phyloP scores from a whole-genome alignment of 345 rosid species.

The Gossypioides kirkii region DNA sequence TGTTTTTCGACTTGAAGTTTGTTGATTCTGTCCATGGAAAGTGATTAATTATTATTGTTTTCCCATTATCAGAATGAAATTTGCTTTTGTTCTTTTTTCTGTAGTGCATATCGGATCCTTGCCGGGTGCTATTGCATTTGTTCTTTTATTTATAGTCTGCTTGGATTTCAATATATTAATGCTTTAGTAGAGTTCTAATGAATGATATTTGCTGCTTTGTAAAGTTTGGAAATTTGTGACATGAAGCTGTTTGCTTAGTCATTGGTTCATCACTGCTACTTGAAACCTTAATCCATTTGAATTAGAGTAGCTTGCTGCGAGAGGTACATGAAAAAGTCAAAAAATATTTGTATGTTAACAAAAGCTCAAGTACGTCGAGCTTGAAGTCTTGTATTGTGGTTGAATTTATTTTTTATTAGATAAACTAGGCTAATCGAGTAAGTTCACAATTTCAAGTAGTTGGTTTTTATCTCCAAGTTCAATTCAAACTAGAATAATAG shows the following conservation, averaged over 20 bases:
- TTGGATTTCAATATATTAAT: neutral
- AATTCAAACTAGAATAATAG: neutral
- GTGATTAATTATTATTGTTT: neutral
- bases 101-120: neutral
- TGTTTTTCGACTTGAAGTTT: neutral
- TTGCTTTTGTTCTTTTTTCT: constrained; percentile 10
- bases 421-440: neutral
- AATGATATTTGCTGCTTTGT: neutral
- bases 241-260: neutral
- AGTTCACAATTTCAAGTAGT: neutral
- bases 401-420: neutral
- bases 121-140: neutral
- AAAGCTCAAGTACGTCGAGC: neutral
- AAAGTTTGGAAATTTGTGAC: neutral
- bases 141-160: neutral
- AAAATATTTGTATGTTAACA: neutral
- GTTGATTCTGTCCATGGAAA: neutral
- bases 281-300: neutral
- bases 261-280: neutral
- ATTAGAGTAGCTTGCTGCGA: neutral
- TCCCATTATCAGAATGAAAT: constrained; percentile 3
- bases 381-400: neutral
- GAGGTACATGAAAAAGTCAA: neutral
- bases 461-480: neutral
- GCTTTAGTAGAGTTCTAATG: neutral